Evolutionary conservation across 257 asterid species (phyloP).

Genomic region (Capsicum chinense): DNA sequence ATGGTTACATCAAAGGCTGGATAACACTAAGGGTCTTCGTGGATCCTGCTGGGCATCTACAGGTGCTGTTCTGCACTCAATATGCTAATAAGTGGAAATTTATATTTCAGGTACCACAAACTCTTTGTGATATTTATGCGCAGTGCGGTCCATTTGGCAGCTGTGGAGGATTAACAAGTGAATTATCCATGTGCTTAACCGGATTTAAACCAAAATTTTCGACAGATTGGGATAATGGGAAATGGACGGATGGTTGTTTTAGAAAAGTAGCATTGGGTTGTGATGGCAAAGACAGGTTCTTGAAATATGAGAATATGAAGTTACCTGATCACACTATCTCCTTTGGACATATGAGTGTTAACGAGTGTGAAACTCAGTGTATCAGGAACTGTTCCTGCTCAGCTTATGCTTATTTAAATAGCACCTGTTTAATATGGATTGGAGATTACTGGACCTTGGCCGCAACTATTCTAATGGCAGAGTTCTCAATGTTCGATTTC

Average conservation of each 20-base stretch:
- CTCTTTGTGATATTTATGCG: neutral
- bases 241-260: slow-evolving; percentile 12
- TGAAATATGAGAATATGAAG: slow-evolving; percentile 14
- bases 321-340: slow-evolving; percentile 1
- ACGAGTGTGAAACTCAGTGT: slow-evolving; percentile 25
- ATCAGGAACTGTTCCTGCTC: slow-evolving; percentile 17
- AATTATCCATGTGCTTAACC: slow-evolving; percentile 20
- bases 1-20: slow-evolving; percentile 11
- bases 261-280: slow-evolving; percentile 25
- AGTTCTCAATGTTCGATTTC: slow-evolving; percentile 29
- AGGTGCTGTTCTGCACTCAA: neutral
- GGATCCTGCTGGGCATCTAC: neutral
- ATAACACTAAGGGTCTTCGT: neutral
- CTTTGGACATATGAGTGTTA: neutral
- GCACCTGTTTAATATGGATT: slow-evolving; percentile 28
- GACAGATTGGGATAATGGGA: slow-evolving; percentile 20
- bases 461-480: neutral
- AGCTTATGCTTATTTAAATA: slow-evolving; percentile 20
- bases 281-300: slow-evolving; percentile 15
- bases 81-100: slow-evolving; percentile 13
- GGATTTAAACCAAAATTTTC: slow-evolving; percentile 26
- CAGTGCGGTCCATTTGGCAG: slow-evolving; percentile 27
- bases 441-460: slow-evolving; percentile 20
- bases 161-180: neutral
- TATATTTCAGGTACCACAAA: neutral